Evolutionary conservation across 2,329 filamentous ascomycete genomes (phyloP), one percentile per base, ranked within the genome.

Genomic region (Fusarium fracticaudum): DNA sequence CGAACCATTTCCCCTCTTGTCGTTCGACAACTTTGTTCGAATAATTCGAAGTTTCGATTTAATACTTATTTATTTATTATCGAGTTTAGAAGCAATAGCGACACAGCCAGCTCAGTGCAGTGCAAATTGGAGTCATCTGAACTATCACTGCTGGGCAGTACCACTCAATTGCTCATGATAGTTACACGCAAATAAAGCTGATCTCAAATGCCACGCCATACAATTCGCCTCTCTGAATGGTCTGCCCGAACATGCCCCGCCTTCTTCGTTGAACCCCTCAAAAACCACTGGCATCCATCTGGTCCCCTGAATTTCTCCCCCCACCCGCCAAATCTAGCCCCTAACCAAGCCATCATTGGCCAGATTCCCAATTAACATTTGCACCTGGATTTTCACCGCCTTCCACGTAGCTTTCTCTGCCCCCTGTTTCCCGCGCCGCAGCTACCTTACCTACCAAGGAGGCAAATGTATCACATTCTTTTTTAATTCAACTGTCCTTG

Each of bases 361-460:
- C n/a, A 38, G 37, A 29, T n/a, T 62, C n/a, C 48, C 48, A 69
- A 55, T 69, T 68, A 63, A 68, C 61, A 51, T 60, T 53, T 65
- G 51, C 29, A 31, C 48, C 64, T 45, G 51, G 47, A 70, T 70
- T 76, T 78, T 77, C 76, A 78, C 76, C 74, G 76, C 76, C 73
- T 78, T 78, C 75, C 71, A 77, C 62, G 75, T 76, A 69, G 71
- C 75, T 72, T 64, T 59, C 44, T 54, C 55, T 45, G 53, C 26
- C 47, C 64, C 65, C 60, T 67, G 68, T 69, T 41, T 55, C 43
- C n/a, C 45, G 51, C 63, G 64, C 66, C 60, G 64, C 64, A 54
- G 44, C 51, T 65, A 35, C 33, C 33, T 17, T 35, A 9, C 33
- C 33, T 35, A 43, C 57, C 62, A 66, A 33, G 66, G 72, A 65